Evolutionary conservation across 2,329 filamentous ascomycete species (phyloP).

Genomic region (Capronia americana): DNA sequence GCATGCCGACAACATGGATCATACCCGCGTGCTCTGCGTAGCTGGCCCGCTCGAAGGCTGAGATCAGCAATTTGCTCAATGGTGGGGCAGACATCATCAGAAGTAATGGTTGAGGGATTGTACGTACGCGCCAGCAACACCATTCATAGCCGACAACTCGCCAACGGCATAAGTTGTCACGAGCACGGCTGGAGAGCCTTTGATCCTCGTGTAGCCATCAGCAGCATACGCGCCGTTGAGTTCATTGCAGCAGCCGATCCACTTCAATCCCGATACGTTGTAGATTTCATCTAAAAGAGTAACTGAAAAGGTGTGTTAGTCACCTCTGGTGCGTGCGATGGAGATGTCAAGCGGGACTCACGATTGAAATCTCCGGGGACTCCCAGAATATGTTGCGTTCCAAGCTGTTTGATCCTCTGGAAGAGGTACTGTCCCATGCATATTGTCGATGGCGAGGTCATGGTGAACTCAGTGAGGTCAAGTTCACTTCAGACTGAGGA

Average conservation of each 20-base stretch:
- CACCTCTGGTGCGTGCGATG: background rate
- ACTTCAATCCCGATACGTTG: slow-evolving; percentile 51
- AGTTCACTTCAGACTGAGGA: background rate
- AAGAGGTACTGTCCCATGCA: slow-evolving; percentile 56
- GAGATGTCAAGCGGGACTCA: slow-evolving; percentile 5
- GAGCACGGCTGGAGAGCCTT: slow-evolving; percentile 60
- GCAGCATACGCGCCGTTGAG: slow-evolving; percentile 72
- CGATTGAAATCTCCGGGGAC: slow-evolving; percentile 54
- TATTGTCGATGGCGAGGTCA: slow-evolving; percentile 25
- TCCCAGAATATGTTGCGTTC: slow-evolving; percentile 57
- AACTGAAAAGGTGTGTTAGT: slow-evolving; percentile 21
- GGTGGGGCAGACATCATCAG: background rate
- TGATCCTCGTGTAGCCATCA: slow-evolving; percentile 76
- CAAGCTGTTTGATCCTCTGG: slow-evolving; percentile 55
- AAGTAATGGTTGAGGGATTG: background rate
- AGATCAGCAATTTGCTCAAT: background rate
- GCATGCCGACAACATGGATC: slow-evolving; percentile 66
- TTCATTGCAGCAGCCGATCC: slow-evolving; percentile 65
- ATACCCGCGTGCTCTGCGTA: slow-evolving; percentile 66
- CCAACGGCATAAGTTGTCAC: slow-evolving; percentile 68
- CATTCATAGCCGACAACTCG: slow-evolving; percentile 49
- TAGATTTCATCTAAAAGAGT: slow-evolving; percentile 61
- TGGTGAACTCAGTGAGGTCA: slow-evolving; percentile 9
- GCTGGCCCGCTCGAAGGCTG: background rate
- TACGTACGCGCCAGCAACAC: slow-evolving; percentile 45